Conservation (phyloP, 2,329 filamentous ascomycete genomes). For the Exophiala viscosa region DNA sequence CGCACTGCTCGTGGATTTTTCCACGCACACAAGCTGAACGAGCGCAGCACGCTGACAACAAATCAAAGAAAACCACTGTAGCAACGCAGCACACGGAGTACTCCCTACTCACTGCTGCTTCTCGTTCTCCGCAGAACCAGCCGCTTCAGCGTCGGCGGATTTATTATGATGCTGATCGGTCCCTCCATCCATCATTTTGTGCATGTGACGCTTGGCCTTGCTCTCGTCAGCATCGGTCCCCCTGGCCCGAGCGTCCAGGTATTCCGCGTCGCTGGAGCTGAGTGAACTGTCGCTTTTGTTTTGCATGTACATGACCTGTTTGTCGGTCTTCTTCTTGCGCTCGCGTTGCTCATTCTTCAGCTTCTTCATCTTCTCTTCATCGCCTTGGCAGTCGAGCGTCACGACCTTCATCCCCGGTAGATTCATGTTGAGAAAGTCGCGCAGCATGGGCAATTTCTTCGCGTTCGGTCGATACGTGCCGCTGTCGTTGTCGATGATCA, state of each 20-base stretch:
- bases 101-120: not conserved
- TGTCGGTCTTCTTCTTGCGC: conserved; percentile 63
- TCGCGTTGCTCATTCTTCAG: conserved; percentile 75
- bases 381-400: conserved; percentile 67
- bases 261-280: conserved; percentile 56
- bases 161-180: conserved; percentile 18
- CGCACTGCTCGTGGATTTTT: too few relatives aligned
- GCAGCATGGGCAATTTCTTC: conserved; percentile 66
- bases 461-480: conserved; percentile 90
- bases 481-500: conserved; percentile 92
- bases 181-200: conserved; percentile 22
- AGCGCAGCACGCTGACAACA: too few relatives aligned
- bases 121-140: not conserved
- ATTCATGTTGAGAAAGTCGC: conserved; percentile 65
- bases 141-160: not conserved
- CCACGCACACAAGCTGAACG: too few relatives aligned
- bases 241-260: conserved; percentile 45
- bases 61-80: too few relatives aligned
- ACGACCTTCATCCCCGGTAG: conserved; percentile 73
- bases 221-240: conserved; percentile 13
- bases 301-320: conserved; percentile 54
- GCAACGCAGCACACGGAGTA: not conserved
- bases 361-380: conserved; percentile 66
- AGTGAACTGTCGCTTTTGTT: conserved; percentile 45
- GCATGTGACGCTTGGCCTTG: conserved; percentile 22